Percentiles rank a stretch among this genome's conserved stretches.
Evolutionary conservation across 345 rosid species (phyloP).

Genomic region (Eucalyptus shirleyi): DNA sequence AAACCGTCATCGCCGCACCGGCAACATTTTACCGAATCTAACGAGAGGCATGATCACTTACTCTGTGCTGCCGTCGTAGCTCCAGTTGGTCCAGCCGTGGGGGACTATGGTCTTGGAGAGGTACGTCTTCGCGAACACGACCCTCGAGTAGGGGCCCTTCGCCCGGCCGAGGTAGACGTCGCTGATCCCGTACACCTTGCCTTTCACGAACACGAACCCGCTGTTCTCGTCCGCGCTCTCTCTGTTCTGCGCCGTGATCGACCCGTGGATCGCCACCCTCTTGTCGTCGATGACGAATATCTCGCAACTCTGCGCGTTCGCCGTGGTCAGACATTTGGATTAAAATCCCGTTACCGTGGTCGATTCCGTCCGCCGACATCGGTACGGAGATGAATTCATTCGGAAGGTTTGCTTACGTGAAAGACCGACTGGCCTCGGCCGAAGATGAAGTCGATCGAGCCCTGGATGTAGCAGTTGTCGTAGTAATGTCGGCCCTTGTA

Average conservation of each 20-base stretch:
- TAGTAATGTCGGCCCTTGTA: conserved; percentile 93
- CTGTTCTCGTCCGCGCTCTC: conserved; percentile 29
- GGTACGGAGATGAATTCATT: too few relatives aligned
- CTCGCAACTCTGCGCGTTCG: conserved; percentile 42
- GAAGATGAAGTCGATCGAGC: conserved; percentile 90
- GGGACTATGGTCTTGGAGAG: conserved; percentile 64
- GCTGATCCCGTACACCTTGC: conserved; percentile 63
- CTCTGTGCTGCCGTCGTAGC: conserved; percentile 46
- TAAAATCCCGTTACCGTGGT: neutral
- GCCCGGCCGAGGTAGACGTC: conserved; percentile 64
- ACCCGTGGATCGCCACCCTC: conserved; percentile 60
- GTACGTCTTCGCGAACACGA: conserved; percentile 49
- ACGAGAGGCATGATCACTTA: conserved; percentile 6
- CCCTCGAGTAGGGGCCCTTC: conserved; percentile 67
- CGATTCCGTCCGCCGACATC: neutral
- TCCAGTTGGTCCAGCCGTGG: conserved; percentile 84
- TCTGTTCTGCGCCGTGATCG: conserved; percentile 76
- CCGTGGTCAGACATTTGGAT: neutral
- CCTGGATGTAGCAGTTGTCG: conserved; percentile 71
- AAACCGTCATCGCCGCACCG: neutral
- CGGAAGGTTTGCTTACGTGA: conserved; percentile 16
- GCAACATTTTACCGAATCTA: neutral
- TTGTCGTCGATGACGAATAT: conserved; percentile 63
- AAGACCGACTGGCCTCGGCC: conserved; percentile 80
- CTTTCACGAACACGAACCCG: conserved; percentile 65